Percentiles rank a stretch among this genome's conserved stretches.
Conservation (phyloP, 2,329 filamentous ascomycete species). For the Cordyceps javanica region DNA sequence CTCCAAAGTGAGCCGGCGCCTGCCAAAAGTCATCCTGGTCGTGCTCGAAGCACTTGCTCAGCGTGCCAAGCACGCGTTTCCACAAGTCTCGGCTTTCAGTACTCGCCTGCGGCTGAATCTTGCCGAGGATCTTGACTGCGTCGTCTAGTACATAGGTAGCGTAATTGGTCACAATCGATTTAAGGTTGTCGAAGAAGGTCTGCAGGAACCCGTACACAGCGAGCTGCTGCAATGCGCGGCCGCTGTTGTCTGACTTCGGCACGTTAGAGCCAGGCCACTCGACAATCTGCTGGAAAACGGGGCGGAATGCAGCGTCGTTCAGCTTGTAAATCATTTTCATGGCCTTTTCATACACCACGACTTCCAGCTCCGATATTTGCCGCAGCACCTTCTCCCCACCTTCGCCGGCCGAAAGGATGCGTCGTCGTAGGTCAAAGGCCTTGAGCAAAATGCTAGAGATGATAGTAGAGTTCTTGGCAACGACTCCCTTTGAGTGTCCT, state of each 20-base stretch:
- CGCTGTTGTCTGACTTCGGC: constrained; percentile 54
- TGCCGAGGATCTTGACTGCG: constrained; percentile 56
- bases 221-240: constrained; percentile 57
- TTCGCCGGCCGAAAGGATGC: constrained; percentile 43
- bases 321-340: constrained; percentile 95
- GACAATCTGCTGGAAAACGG: constrained; percentile 79
- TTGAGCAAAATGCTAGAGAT: constrained; percentile 61
- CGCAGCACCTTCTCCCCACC: constrained; percentile 36
- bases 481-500: constrained; percentile 67
- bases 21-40: constrained; percentile 98
- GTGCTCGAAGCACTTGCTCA: constrained; percentile 73
- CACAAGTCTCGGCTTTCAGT: constrained; percentile 56
- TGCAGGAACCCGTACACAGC: constrained; percentile 77
- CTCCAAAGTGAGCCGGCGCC: constrained; percentile 76
- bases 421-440: constrained; percentile 59
- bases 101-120: constrained; percentile 36
- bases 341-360: constrained; percentile 59
- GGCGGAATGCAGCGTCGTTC: constrained; percentile 88
- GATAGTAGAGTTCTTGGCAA: constrained; percentile 66
- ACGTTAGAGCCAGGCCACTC: constrained; percentile 67
- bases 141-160: constrained; percentile 77
- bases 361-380: constrained; percentile 55
- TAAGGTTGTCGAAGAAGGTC: constrained; percentile 76
- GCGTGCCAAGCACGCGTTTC: constrained; percentile 61
- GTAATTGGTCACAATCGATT: constrained; percentile 92